phyloP scores from a whole-genome alignment of 2,329 filamentous ascomycete genomes.

The Pseudogymnoascus destructans region DNA sequence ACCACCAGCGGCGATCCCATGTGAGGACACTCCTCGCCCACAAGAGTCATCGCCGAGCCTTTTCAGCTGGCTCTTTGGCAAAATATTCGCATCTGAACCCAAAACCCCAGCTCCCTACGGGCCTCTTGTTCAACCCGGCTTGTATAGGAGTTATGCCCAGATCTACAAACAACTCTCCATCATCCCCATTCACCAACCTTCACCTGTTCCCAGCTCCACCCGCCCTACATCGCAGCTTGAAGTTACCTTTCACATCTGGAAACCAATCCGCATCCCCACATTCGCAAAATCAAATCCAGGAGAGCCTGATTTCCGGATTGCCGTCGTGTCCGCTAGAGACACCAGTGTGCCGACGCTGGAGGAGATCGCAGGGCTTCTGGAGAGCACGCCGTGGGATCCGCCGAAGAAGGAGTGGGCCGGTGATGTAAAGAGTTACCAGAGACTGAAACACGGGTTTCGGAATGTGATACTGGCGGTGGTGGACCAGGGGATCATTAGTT shows the following conservation, averaged over 20 bases:
- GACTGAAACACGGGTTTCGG: conserved; percentile 70
- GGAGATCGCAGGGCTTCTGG: conserved; percentile 58
- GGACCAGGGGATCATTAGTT: conserved; percentile 82
- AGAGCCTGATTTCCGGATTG: conserved; percentile 70
- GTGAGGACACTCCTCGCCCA: neutral
- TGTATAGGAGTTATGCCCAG: conserved; percentile 52
- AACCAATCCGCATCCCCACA: conserved; percentile 41
- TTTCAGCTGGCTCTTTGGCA: conserved; percentile 24
- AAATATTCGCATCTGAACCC: conserved; percentile 18
- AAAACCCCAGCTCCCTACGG: conserved; percentile 29
- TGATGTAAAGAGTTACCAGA: conserved; percentile 52
- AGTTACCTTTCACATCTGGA: conserved; percentile 66
- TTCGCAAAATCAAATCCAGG: conserved; percentile 74
- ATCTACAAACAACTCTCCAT: conserved; percentile 68
- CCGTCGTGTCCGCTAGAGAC: conserved; percentile 63
- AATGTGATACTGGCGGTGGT: conserved; percentile 81
- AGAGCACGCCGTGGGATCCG: conserved; percentile 57
- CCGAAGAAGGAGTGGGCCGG: conserved; percentile 30
- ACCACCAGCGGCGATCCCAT: conserved; percentile 25
- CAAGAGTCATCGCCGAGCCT: conserved; percentile 16
- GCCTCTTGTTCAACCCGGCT: conserved; percentile 47
- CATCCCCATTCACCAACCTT: conserved; percentile 58
- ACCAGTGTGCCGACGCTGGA: conserved; percentile 59
- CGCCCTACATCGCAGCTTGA: conserved; percentile 23
- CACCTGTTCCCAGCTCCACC: conserved; percentile 21